Conservation (phyloP, 768 basidiomycete species). For the Daedaleopsis nitida region DNA sequence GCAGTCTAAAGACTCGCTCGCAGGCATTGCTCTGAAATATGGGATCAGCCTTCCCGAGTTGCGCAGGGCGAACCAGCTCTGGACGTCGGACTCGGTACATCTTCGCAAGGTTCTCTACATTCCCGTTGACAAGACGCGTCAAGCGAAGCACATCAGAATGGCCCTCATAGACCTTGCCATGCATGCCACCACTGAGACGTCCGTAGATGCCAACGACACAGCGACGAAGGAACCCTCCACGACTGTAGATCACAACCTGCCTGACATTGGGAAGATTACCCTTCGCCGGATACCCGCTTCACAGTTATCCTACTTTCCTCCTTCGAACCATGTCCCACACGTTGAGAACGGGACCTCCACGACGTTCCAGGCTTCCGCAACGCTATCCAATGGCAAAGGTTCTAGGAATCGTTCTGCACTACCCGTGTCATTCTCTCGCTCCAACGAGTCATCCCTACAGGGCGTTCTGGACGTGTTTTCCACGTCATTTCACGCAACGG, state of each 20-base stretch:
- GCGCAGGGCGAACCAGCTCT: slow-evolving; percentile 87
- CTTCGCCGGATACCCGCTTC: slow-evolving; percentile 34
- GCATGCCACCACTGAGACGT: neutral
- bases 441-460: slow-evolving; percentile 5
- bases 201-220: neutral
- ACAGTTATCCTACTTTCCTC: slow-evolving; percentile 36
- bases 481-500: slow-evolving; percentile 10
- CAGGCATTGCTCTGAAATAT: slow-evolving; percentile 88
- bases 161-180: slow-evolving; percentile 20
- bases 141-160: slow-evolving; percentile 38
- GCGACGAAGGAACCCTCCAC: neutral
- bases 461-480: slow-evolving; percentile 11
- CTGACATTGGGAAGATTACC: slow-evolving; percentile 19
- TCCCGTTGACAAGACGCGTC: slow-evolving; percentile 63
- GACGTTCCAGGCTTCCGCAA: neutral
- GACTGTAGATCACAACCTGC: neutral
- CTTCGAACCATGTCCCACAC: slow-evolving; percentile 12
- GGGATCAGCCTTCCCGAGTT: slow-evolving; percentile 83
- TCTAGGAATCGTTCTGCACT: neutral
- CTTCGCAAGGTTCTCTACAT: slow-evolving; percentile 82
- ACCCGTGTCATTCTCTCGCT: slow-evolving; percentile 3
- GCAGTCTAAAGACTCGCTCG: slow-evolving; percentile 72
- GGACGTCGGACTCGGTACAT: slow-evolving; percentile 92
- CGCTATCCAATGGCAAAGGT: slow-evolving; percentile 2
- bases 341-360: neutral